Evolutionary conservation across 2,329 filamentous ascomycete genomes (phyloP).

Genomic region (Fusarium sp.): DNA sequence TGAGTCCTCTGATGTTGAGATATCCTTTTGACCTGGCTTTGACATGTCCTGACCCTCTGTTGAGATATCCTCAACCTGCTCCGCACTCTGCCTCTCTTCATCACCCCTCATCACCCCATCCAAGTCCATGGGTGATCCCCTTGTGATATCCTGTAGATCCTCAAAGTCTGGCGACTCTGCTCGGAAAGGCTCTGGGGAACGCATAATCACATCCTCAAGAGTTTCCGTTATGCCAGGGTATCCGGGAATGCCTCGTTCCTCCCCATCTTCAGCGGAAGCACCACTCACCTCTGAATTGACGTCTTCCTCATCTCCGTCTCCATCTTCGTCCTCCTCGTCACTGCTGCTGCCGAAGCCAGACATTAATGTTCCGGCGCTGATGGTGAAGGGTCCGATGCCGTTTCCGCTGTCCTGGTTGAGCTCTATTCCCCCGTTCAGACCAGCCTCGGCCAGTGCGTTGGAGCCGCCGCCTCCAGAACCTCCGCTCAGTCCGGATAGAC

Average conservation of each 20-base stretch:
- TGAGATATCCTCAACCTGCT: conserved; percentile 39
- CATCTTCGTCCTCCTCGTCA: conserved; percentile 95
- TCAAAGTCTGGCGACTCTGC: conserved; percentile 40
- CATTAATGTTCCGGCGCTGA: conserved; percentile 79
- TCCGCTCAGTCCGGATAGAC: conserved; percentile 59
- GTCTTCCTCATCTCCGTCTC: conserved; percentile 85
- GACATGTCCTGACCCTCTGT: too few relatives aligned
- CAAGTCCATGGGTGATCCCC: conserved; percentile 42
- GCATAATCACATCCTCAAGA: conserved; percentile 50
- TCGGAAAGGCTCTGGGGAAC: conserved; percentile 48
- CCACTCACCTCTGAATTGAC: conserved; percentile 74
- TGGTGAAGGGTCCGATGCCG: conserved; percentile 77
- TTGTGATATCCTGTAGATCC: conserved; percentile 31
- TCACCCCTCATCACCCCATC: conserved; percentile 15
- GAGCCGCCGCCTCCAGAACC: conserved; percentile 60
- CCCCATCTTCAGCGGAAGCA: conserved; percentile 52
- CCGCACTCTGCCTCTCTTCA: conserved; percentile 34
- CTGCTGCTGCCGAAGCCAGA: conserved; percentile 95
- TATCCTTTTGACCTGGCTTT: too few relatives aligned
- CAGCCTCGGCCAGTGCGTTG: conserved; percentile 81
- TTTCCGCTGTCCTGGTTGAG: conserved; percentile 72
- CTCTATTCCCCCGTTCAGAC: conserved; percentile 81
- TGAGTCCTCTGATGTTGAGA: too few relatives aligned
- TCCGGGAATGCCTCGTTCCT: conserved; percentile 45
- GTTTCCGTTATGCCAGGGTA: conserved; percentile 45